phyloP scores from a whole-genome alignment of 2,329 filamentous ascomycete species.

The Trichoderma sp. region DNA sequence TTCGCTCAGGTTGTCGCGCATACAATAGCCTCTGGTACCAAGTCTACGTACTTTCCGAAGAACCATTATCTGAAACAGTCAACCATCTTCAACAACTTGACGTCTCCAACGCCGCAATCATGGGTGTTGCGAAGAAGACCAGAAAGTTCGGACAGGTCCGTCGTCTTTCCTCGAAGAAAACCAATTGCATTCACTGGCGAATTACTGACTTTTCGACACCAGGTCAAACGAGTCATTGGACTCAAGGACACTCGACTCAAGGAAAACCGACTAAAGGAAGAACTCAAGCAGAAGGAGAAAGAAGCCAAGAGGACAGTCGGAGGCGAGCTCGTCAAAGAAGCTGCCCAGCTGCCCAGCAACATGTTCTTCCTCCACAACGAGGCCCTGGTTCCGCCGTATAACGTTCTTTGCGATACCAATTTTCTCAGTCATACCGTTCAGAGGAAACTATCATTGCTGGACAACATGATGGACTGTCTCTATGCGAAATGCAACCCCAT shows the following conservation, averaged over 20 bases:
- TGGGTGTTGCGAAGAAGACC: conserved; percentile 89
- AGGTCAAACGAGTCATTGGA: conserved; percentile 82
- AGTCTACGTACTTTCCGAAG: too few relatives aligned
- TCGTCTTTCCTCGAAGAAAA: conserved; percentile 39
- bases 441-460: conserved; percentile 83
- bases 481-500: conserved; percentile 90
- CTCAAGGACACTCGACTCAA: conserved; percentile 80
- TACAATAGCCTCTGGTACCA: neutral
- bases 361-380: conserved; percentile 92
- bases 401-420: conserved; percentile 82
- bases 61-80: conserved; percentile 11
- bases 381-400: conserved; percentile 70
- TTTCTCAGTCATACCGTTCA: conserved; percentile 90
- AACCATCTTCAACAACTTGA: neutral
- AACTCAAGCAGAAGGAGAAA: conserved; percentile 60
- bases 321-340: conserved; percentile 71
- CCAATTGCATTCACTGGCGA: conserved; percentile 30
- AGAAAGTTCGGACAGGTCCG: conserved; percentile 80
- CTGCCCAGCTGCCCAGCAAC: conserved; percentile 78
- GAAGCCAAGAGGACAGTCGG: conserved; percentile 59
- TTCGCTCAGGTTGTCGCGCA: neutral
- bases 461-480: conserved; percentile 90
- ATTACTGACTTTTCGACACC: conserved; percentile 8
- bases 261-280: conserved; percentile 73
- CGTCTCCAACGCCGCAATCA: conserved; percentile 43